A percentile compares a stretch with the other conserved stretches of the same genome.
Evolutionary conservation across 2,329 filamentous ascomycete genomes (phyloP).

Genomic region (Amauroascus verrucosus): DNA sequence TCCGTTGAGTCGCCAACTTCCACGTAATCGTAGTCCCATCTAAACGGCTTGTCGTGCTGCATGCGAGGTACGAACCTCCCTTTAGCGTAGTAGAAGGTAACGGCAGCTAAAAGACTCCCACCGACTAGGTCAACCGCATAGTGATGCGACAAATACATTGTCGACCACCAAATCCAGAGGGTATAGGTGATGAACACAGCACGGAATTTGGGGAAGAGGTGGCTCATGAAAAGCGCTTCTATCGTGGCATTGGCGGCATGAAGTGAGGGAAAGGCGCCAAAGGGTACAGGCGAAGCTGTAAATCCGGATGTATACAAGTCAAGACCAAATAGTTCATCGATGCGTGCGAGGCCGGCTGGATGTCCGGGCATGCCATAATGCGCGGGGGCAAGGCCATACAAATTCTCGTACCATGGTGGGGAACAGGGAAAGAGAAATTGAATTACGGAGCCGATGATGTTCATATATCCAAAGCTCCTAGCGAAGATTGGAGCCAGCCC

Average conservation of each 20-base stretch:
- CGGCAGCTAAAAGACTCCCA: slow-evolving; percentile 65
- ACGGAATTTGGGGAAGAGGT: slow-evolving; percentile 76
- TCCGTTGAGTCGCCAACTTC: slow-evolving; percentile 61
- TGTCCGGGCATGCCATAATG: slow-evolving; percentile 87
- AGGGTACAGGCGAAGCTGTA: slow-evolving; percentile 79
- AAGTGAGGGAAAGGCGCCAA: slow-evolving; percentile 87
- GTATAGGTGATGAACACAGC: slow-evolving; percentile 74
- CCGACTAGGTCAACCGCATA: slow-evolving; percentile 89
- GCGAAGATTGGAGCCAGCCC: slow-evolving; percentile 77
- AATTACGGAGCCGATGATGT: slow-evolving; percentile 73
- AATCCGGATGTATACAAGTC: slow-evolving; percentile 91
- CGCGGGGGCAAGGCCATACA: slow-evolving; percentile 79
- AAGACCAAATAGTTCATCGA: slow-evolving; percentile 81
- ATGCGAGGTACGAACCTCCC: slow-evolving; percentile 70
- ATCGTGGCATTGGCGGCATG: slow-evolving; percentile 83
- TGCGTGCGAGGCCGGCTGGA: slow-evolving; percentile 75
- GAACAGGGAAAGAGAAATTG: slow-evolving; percentile 89
- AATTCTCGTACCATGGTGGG: slow-evolving; percentile 93
- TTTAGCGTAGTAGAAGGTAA: slow-evolving; percentile 73
- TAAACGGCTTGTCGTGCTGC: slow-evolving; percentile 72
- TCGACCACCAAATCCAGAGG: slow-evolving; percentile 95
- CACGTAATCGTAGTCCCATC: slow-evolving; percentile 93
- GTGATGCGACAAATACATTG: slow-evolving; percentile 96
- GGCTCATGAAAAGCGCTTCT: slow-evolving; percentile 84
- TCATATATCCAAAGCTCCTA: slow-evolving; percentile 84